Base-by-base conservation (phyloP, 108 stramenopile genomes). In the Skeletonema marinoi region DNA sequence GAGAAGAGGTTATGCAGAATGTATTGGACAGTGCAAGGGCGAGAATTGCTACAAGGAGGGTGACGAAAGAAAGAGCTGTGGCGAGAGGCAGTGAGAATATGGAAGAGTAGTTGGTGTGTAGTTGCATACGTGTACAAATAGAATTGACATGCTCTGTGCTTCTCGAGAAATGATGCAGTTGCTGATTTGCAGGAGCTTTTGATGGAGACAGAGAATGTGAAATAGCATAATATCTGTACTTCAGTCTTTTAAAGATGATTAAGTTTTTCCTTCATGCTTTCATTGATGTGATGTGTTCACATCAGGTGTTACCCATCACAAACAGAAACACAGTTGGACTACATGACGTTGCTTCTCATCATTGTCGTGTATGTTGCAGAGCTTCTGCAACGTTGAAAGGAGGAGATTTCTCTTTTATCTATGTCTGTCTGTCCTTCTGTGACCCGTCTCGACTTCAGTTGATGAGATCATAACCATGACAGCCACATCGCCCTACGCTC, bases 1-100 rank as follows among this genome's bases (percentile, higher is more conserved):
- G 93, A 70, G 86, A 85, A 83, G 87, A 94, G 70, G 92, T 94
- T 66, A 92, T 94, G 96, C 88, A 91, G 46, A 96, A 93, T 81
- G 93, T 96, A 16, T 86, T 96, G 75, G 95, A 96, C 59, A 80
- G 82, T 35, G 92, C 92, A 4, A 84, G 87, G 67, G 88, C 73
- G 67, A 84, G 93, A 65, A 93, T 93, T 80, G 92, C 92, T n/a
- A 87, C 92, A 17, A 85, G 92, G 65, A 92, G 89, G 66, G 87
- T 91, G 62, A 48, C 51, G 31, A 73, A 71, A 48, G 85, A 78
- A 60, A 80, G 81, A 59, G 79, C 65, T 42, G 32, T 77, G 35
- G 76, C 77, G 4, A 72, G 80, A 29, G 61, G 67, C 21, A 77
- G 42, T 25, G 69, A 75, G 30, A 60, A 71, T 61, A 84, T 84